phyloP scores from a whole-genome alignment of 495 filamentous ascomycete genomes.

The Polyplosphaeria fusca region DNA sequence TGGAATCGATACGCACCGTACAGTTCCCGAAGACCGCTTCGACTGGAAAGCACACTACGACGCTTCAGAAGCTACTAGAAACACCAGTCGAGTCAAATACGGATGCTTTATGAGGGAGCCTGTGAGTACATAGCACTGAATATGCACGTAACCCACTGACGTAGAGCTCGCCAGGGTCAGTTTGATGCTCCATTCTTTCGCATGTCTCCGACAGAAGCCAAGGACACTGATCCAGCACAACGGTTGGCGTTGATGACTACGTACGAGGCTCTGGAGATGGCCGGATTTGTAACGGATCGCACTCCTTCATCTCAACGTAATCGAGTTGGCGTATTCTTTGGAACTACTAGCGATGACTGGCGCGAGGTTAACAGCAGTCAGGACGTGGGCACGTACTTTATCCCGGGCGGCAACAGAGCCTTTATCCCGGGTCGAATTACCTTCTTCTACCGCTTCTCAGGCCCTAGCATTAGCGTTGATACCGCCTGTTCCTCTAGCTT shows the following conservation, averaged over 20 bases:
- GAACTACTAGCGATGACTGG: constrained; percentile 42
- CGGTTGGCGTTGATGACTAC: constrained; percentile 40
- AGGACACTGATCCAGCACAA: constrained; percentile 42
- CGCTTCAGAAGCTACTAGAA: constrained; percentile 43
- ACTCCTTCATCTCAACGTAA: constrained; percentile 38
- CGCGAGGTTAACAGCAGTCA: constrained; percentile 41
- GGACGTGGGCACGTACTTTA: constrained; percentile 45
- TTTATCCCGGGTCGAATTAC: constrained; percentile 46
- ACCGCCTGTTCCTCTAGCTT: constrained; percentile 44
- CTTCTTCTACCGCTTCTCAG: constrained; percentile 45
- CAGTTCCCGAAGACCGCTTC: constrained; percentile 46
- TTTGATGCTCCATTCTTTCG: constrained; percentile 47
- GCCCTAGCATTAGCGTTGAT: constrained; percentile 36
- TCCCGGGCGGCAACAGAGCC: constrained; percentile 42
- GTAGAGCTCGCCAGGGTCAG: too few relatives aligned
- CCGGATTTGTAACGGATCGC: constrained; percentile 38
- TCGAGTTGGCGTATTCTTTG: constrained; percentile 44
- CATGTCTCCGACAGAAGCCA: constrained; percentile 47
- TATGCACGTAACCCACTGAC: too few relatives aligned
- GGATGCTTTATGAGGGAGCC: constrained; percentile 45
- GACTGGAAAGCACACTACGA: constrained; percentile 47
- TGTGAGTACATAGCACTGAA: too few relatives aligned
- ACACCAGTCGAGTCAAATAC: constrained; percentile 37
- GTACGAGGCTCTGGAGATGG: constrained; percentile 45
- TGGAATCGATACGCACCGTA: constrained; percentile 42